phyloP scores from a whole-genome alignment of 148 eudicot species.

The Fagopyrum tataricum region DNA sequence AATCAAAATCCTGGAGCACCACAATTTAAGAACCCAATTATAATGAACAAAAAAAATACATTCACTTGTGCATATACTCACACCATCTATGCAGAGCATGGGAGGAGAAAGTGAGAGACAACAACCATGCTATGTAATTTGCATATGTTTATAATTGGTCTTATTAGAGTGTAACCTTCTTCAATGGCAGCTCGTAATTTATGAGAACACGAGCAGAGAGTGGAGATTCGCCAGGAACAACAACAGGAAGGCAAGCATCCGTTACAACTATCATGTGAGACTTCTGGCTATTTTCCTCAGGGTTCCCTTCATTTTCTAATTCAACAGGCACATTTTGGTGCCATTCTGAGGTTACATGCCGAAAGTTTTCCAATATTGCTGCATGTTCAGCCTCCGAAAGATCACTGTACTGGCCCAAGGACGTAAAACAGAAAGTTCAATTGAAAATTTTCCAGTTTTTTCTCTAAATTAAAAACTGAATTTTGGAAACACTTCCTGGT shows the following conservation, averaged over 20 bases:
- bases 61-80: background rate
- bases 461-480: too few species aligned
- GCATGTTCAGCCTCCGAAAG: constrained; percentile 74
- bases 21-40: too few species aligned
- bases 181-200: constrained; percentile 77
- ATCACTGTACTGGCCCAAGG: constrained; percentile 65
- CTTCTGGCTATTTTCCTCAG: constrained; percentile 41
- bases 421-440: background rate
- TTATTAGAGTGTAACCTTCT: constrained; percentile 42
- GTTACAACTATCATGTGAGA: constrained; percentile 74
- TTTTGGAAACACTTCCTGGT: too few species aligned
- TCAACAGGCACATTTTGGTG: constrained; percentile 29
- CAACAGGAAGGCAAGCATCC: constrained; percentile 83
- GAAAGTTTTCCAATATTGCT: constrained; percentile 51
- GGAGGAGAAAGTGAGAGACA: background rate
- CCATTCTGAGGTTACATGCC: constrained; percentile 57
- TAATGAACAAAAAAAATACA: background rate
- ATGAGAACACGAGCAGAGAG: constrained; percentile 63
- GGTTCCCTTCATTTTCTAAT: constrained; percentile 29
- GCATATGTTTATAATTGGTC: background rate
- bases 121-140: background rate
- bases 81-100: background rate
- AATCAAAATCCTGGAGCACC: too few species aligned
- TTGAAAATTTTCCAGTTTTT: too few species aligned
- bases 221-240: constrained; percentile 61